phyloP scores from a whole-genome alignment of 495 filamentous ascomycete genomes.

The Tuber aestivum region DNA sequence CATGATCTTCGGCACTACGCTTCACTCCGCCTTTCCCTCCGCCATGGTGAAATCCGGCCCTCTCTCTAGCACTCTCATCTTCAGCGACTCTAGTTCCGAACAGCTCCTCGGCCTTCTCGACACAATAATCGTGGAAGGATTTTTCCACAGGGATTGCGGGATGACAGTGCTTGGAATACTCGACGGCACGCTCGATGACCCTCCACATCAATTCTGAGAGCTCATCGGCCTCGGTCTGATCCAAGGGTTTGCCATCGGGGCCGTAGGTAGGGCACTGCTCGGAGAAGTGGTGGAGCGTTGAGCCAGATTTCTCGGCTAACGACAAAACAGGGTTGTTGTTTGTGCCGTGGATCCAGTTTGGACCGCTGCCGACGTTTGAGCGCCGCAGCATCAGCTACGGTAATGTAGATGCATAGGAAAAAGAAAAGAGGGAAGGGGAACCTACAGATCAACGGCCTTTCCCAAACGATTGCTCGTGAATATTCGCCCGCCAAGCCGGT shows the following conservation, averaged over 20 bases:
- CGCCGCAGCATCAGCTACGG: not conserved
- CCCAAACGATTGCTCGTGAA: slow-evolving; percentile 43
- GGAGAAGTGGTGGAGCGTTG: slow-evolving; percentile 55
- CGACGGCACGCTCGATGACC: slow-evolving; percentile 70
- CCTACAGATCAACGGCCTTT: slow-evolving; percentile 53
- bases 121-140: slow-evolving; percentile 75
- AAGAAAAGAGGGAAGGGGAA: slow-evolving; percentile 22
- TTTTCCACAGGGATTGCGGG: slow-evolving; percentile 57
- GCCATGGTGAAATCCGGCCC: slow-evolving; percentile 16
- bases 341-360: slow-evolving; percentile 95
- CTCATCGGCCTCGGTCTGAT: slow-evolving; percentile 50
- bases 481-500: slow-evolving; percentile 78
- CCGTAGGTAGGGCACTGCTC: slow-evolving; percentile 57
- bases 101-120: slow-evolving; percentile 48
- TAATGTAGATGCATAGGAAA: not conserved
- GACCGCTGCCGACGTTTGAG: slow-evolving; percentile 54
- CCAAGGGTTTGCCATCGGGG: slow-evolving; percentile 55
- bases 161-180: slow-evolving; percentile 64
- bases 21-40: slow-evolving; percentile 33
- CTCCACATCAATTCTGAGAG: slow-evolving; percentile 66
- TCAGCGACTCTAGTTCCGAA: slow-evolving; percentile 28
- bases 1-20: slow-evolving; percentile 26
- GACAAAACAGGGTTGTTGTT: slow-evolving; percentile 76
- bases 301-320: slow-evolving; percentile 64
- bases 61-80: slow-evolving; percentile 20